phyloP scores from a whole-genome alignment of 1,139 yeast genomes.

The Yamadazyma atmosphaerica region DNA sequence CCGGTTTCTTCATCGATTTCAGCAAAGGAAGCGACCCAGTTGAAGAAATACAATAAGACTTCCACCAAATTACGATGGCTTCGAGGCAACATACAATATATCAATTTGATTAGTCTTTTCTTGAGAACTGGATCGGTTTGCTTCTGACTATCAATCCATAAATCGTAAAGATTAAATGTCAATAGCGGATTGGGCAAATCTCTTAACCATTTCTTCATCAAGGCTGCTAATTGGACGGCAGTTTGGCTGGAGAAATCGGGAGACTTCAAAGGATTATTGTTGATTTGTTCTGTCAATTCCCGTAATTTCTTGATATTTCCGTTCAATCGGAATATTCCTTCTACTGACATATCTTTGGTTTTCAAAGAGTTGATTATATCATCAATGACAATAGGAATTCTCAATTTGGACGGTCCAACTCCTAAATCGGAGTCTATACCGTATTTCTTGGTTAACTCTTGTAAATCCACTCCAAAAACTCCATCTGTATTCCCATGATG shows the following conservation, averaged over 20 bases:
- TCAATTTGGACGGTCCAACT: constrained; percentile 76
- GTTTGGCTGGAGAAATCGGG: constrained; percentile 77
- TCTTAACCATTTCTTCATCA: constrained; percentile 86
- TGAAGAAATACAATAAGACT: constrained; percentile 79
- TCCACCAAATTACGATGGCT: constrained; percentile 85
- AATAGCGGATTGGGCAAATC: constrained; percentile 91
- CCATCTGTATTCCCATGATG: constrained; percentile 23
- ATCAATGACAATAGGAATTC: constrained; percentile 85
- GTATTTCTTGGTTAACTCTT: constrained; percentile 65
- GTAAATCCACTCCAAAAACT: constrained; percentile 83
- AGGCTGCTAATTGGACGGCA: constrained; percentile 92
- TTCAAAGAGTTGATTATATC: constrained; percentile 82
- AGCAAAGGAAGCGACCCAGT: constrained; percentile 96
- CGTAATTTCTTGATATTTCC: constrained; percentile 88
- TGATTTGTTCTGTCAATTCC: constrained; percentile 73
- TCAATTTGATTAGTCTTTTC: constrained; percentile 62
- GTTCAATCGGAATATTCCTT: constrained; percentile 93
- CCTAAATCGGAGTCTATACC: constrained; percentile 90
- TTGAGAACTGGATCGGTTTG: constrained; percentile 48
- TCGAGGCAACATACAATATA: constrained; percentile 79
- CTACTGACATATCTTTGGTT: constrained; percentile 94
- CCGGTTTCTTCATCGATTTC: constrained; percentile 85
- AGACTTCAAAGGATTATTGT: constrained; percentile 67
- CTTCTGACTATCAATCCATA: constrained; percentile 80
- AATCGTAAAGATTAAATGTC: constrained; percentile 71